These are phyloP conservation scores for Xylariaceae sp. DNA, from an alignment of 2,329 filamentous ascomycete species.

Conservation along the genomic window DNA sequence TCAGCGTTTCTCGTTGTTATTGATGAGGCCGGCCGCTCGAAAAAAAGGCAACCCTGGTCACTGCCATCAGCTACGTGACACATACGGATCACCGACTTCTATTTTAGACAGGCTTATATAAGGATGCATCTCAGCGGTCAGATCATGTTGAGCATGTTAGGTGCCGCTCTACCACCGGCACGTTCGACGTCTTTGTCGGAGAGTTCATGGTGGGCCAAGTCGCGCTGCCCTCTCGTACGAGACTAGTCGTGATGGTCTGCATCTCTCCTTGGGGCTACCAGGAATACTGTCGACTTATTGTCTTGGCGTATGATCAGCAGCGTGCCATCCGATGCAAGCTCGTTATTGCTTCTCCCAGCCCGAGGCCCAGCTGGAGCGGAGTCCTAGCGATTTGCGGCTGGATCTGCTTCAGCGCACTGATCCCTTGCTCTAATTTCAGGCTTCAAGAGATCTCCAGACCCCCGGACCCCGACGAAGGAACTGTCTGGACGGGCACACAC, in stretches of 20 bases:
- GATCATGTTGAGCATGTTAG: no score
- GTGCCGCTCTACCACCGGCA: no score
- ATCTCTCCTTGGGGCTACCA: slow-evolving; percentile 13
- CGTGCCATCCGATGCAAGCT: slow-evolving; percentile 22
- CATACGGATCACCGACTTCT: no score
- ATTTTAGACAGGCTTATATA: neutral
- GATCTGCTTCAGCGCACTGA: slow-evolving; percentile 16
- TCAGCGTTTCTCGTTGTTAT: neutral
- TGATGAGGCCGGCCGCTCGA: neutral
- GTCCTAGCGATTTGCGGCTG: slow-evolving; percentile 20
- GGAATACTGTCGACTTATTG: slow-evolving; percentile 23
- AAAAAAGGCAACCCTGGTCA: neutral
- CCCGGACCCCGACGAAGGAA: no score
- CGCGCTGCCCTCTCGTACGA: neutral
- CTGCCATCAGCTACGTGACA: neutral
- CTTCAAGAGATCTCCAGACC: neutral
- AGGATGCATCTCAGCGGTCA: neutral
- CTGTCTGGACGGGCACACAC: no score
- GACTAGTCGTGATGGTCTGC: slow-evolving; percentile 5
- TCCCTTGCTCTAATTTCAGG: slow-evolving; percentile 3
- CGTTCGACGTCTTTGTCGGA: no score
- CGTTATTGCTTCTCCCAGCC: slow-evolving; percentile 18
- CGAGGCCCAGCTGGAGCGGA: slow-evolving; percentile 21
- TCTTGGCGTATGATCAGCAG: slow-evolving; percentile 25
- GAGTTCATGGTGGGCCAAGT: no score